Conservation (phyloP, 208 protist species). For the Crithidia brevicula region DNA sequence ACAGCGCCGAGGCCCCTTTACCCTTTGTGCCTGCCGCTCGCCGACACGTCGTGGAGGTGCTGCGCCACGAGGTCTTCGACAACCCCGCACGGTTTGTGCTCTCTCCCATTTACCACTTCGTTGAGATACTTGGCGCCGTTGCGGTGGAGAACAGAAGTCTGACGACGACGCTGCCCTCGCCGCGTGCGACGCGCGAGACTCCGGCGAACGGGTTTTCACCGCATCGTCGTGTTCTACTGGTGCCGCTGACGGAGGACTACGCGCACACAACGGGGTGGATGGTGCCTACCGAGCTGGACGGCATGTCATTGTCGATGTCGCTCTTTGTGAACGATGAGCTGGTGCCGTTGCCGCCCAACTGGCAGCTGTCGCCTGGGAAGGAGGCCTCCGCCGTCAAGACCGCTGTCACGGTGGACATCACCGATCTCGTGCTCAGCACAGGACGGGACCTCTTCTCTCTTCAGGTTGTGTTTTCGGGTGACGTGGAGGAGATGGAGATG, state of each 20-base stretch:
- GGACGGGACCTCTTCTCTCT: slow-evolving; percentile 55
- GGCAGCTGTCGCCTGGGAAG: slow-evolving; percentile 61
- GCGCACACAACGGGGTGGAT: slow-evolving; percentile 76
- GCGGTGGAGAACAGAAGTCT: slow-evolving; percentile 57
- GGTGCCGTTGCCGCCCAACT: slow-evolving; percentile 55
- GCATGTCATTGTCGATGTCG: slow-evolving; percentile 49
- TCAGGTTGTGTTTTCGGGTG: slow-evolving; percentile 53
- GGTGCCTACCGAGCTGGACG: slow-evolving; percentile 62
- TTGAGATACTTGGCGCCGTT: slow-evolving; percentile 81
- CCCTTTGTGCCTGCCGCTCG: slow-evolving; percentile 49
- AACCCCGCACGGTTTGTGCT: slow-evolving; percentile 55
- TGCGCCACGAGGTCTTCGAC: slow-evolving; percentile 79
- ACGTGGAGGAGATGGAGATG: slow-evolving; percentile 52
- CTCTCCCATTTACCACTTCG: slow-evolving; percentile 66
- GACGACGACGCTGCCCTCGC: slow-evolving; percentile 62
- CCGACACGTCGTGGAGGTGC: slow-evolving; percentile 51
- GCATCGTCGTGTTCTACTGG: slow-evolving; percentile 65
- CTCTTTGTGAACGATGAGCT: slow-evolving; percentile 65
- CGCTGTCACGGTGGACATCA: slow-evolving; percentile 66
- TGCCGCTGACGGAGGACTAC: slow-evolving; percentile 63
- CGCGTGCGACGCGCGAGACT: slow-evolving; percentile 40
- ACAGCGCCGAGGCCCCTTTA: not conserved
- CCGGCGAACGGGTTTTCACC: slow-evolving; percentile 48
- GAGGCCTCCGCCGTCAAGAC: slow-evolving; percentile 67
- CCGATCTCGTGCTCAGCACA: slow-evolving; percentile 34